A percentile compares a stretch with the other conserved stretches of the same genome.
Evolutionary conservation across 208 protist genomes (phyloP).

Genomic region (Leishmania turanica): DNA sequence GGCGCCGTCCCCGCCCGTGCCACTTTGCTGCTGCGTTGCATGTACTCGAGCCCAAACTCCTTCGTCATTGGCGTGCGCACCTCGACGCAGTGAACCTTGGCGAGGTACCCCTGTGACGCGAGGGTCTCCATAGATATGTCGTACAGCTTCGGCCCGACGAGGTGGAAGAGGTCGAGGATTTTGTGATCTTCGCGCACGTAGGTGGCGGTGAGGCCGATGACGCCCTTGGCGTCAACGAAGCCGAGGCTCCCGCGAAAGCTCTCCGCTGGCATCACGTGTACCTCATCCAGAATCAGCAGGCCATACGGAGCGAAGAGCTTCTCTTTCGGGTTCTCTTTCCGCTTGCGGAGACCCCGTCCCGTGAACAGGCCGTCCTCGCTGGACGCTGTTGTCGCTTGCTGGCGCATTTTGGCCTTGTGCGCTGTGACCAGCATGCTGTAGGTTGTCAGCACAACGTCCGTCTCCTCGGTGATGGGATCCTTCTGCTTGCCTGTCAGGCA

Average conservation of each 20-base stretch:
- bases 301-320: slow-evolving; percentile 82
- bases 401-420: slow-evolving; percentile 51
- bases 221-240: slow-evolving; percentile 94
- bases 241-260: slow-evolving; percentile 95
- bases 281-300: slow-evolving; percentile 91
- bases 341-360: slow-evolving; percentile 37
- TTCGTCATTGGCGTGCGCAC: slow-evolving; percentile 98
- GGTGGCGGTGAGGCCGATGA: slow-evolving; percentile 98
- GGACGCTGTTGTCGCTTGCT: slow-evolving; percentile 15
- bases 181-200: slow-evolving; percentile 97
- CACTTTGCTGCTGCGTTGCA: slow-evolving; percentile 54
- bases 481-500: slow-evolving; percentile 95
- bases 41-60: slow-evolving; percentile 94
- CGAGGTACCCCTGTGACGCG: slow-evolving; percentile 94
- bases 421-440: slow-evolving; percentile 98
- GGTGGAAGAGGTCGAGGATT: slow-evolving; percentile 98
- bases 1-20: slow-evolving; percentile 38
- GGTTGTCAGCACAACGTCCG: slow-evolving; percentile 97
- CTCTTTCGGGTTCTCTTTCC: slow-evolving; percentile 75
- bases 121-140: slow-evolving; percentile 99
- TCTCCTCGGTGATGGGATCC: slow-evolving; percentile 85
- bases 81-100: slow-evolving; percentile 98
- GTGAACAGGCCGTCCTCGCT: slow-evolving; percentile 17
- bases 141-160: slow-evolving; percentile 99
- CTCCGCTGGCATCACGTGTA: slow-evolving; percentile 98